phyloP scores from a whole-genome alignment of 208 protist genomes.

The Trypanosoma cruzi region DNA sequence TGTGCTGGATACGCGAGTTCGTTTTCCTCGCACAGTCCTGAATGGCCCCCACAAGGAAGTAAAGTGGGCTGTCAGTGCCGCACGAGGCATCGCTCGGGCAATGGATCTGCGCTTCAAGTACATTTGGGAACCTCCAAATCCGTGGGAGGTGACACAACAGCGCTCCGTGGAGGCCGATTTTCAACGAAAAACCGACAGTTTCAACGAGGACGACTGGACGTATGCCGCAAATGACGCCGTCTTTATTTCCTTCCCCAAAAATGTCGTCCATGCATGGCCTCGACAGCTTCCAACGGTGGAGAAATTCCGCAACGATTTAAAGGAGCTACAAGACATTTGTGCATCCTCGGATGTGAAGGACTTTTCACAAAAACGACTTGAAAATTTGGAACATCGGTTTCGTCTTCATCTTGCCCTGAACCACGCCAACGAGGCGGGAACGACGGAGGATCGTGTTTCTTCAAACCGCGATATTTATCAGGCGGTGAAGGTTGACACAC shows the following conservation, averaged over 20 bases:
- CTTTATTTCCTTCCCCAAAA: too few relatives aligned
- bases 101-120: too few relatives aligned
- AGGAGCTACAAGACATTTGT: conserved; percentile 69
- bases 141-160: conserved; percentile 12
- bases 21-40: too few relatives aligned
- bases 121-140: too few relatives aligned
- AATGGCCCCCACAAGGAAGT: too few relatives aligned
- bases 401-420: conserved; percentile 94
- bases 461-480: conserved; percentile 96
- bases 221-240: conserved; percentile 90
- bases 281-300: conserved; percentile 86
- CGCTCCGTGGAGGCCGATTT: conserved; percentile 37
- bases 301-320: conserved; percentile 79
- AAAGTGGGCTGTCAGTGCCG: too few relatives aligned
- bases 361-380: conserved; percentile 85
- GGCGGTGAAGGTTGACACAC: conserved; percentile 97
- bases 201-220: conserved; percentile 91
- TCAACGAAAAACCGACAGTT: conserved; percentile 42
- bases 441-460: conserved; percentile 71
- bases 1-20: too few relatives aligned
- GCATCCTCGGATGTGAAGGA: conserved; percentile 71
- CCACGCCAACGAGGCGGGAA: conserved; percentile 78
- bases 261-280: conserved; percentile 90
- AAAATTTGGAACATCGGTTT: conserved; percentile 93
- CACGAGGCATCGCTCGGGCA: too few relatives aligned